Evolutionary conservation across 371 early-diverging fungal species (phyloP), one percentile per base, ranked within the genome.

Genomic region (Coemansia sp.): DNA sequence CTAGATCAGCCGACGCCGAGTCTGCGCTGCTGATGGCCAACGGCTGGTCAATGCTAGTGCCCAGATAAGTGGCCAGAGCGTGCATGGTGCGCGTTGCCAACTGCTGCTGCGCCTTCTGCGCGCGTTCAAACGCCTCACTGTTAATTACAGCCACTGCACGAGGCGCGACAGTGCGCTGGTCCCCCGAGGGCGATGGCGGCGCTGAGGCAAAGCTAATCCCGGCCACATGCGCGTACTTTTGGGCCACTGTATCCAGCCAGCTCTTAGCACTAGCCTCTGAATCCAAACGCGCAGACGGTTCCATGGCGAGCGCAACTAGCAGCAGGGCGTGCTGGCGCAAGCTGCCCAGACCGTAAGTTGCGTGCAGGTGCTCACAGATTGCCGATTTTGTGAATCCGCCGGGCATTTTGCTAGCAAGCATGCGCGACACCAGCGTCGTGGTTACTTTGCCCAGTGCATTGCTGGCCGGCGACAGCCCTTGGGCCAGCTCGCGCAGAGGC

Each of bases 341-440:
- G 73, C 88, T 82, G 20, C 39, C 88, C 86, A 70, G 42, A 5
- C 70, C 94, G 70, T 84, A 90, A 30, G 88, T 81, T 56, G 77
- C 70, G 36, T 82, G 61, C 49, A 96, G 81, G 74, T 92, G 84
- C 5, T 85, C 81, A 84, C 93, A 90, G 76, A 90, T 92, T 53
- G 85, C 83, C 56, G 88, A 86, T 68, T 90, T 83, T 26, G 88
- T 87, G 80, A 92, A 91, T 47, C 96, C 95, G 79, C 92, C 95
- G 55, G 97, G 95, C 93, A 97, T 92, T 85, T 96, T 97, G 77
- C 87, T 82, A 63, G 87, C 80, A 47, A 94, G 81, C 85, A 96
- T 81, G 81, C 93, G 91, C 68, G 92, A 85, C 48, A 96, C 77
- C 55, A 95, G 81, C 13, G 84, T 81, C 35, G 81, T 85, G 32